phyloP scores from a whole-genome alignment of 345 rosid species.

The Hevea brasiliensis region DNA sequence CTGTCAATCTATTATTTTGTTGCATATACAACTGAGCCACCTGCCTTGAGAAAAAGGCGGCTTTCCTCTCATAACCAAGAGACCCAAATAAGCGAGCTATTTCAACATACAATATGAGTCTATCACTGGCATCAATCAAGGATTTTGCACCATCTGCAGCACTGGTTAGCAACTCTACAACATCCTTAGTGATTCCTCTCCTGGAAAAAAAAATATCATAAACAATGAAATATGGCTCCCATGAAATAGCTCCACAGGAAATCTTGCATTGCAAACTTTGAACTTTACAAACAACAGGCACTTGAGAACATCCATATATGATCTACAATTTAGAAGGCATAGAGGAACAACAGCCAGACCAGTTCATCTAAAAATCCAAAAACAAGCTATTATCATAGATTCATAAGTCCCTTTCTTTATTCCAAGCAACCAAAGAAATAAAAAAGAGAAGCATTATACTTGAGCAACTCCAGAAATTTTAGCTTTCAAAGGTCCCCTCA shows the following conservation, averaged over 20 bases:
- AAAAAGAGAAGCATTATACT: too few species aligned
- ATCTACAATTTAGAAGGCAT: background rate
- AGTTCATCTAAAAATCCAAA: background rate
- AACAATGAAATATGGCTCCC: background rate
- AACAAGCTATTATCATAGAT: background rate
- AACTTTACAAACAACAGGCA: background rate
- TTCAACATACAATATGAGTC: slow-evolving; percentile 85
- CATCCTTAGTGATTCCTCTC: slow-evolving; percentile 85
- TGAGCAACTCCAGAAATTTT: too few species aligned
- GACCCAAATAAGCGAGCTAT: slow-evolving; percentile 90
- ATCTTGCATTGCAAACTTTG: background rate
- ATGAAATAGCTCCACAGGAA: background rate
- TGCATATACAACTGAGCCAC: slow-evolving; percentile 97
- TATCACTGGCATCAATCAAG: slow-evolving; percentile 90
- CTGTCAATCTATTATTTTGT: slow-evolving; percentile 89
- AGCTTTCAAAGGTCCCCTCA: too few species aligned
- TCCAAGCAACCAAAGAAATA: too few species aligned
- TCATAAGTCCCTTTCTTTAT: too few species aligned
- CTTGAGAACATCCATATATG: background rate
- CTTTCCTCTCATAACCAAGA: slow-evolving; percentile 90
- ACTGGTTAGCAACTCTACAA: slow-evolving; percentile 80
- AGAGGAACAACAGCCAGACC: background rate
- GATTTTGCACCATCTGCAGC: slow-evolving; percentile 98
- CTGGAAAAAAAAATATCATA: slow-evolving; percentile 42
- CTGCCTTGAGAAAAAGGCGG: slow-evolving; percentile 98